Evolutionary conservation across 495 filamentous ascomycete species (phyloP), one percentile per base, ranked within the genome.

Genomic region (Polyplosphaeria fusca): DNA sequence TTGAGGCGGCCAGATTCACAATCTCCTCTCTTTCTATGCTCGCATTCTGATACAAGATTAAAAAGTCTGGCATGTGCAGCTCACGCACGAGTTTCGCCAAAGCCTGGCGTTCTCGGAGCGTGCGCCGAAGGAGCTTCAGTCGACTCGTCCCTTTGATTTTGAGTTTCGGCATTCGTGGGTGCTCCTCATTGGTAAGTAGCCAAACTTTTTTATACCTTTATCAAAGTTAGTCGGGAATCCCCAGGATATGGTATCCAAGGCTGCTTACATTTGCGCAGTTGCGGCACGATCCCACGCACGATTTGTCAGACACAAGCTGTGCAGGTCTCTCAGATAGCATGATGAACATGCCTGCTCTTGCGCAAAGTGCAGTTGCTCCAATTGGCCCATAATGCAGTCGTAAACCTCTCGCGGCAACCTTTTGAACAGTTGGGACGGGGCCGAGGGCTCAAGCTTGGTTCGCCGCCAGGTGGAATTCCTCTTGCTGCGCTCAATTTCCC

Each of bases 291-390:
- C 75, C 77, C 87, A 86, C 32, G 82, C 79, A 45, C 82, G 79
- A 52, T 79, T 83, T 26, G 82, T 86, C 50, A 89, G 63, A 32
- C 83, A 81, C 26, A 90, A 75, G 46, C 80, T 77, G 61, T 81
- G 82, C 23, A 91, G 67, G 65, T 93, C 88, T 46, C 86, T 81
- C 74, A 88, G 84, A 70, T 84, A 89, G 71, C 89, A 91, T 58
- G 86, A 87, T 50, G 82, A 77, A 64, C 89, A 93, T 37, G 76
- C 74, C 64, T 66, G 56, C 73, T 73, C 16, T 68, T 66, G 18
- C 43, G 52, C 20, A 69, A 74, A 43, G 56, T 86, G 80, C 37
- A 82, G 47, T 5, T 61, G 55, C 39, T 78, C 72, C 13, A 86
- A 55, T 43, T 79, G 76, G 32, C 73, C 70, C 9, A 83, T 55